A percentile compares a stretch with the other conserved stretches of the same genome.
phyloP scores from a whole-genome alignment of 2,329 filamentous ascomycete genomes.

The Chaetomiaceae sp. region DNA sequence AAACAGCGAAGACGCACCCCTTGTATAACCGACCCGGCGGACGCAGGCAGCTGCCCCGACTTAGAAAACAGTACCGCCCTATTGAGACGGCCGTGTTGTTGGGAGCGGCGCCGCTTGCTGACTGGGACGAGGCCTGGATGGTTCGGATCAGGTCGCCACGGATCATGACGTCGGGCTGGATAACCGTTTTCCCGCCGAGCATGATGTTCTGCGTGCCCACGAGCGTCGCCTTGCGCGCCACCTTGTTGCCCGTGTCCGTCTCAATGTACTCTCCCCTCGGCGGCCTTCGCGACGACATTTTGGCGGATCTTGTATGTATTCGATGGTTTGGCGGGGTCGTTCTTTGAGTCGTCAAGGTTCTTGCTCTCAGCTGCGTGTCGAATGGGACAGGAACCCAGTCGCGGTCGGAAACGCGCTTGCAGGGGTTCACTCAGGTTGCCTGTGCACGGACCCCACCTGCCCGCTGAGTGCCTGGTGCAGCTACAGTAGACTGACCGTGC shows the following conservation, averaged over 20 bases:
- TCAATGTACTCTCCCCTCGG: conserved; percentile 94
- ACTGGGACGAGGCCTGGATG: conserved; percentile 40
- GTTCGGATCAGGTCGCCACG: conserved; percentile 77
- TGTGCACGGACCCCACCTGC: too few species aligned
- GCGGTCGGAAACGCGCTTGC: too few species aligned
- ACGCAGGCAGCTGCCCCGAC: conserved; percentile 69
- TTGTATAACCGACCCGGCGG: conserved; percentile 81
- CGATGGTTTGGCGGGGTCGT: neutral
- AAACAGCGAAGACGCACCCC: conserved; percentile 44
- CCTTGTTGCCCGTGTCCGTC: conserved; percentile 98
- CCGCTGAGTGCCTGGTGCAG: too few species aligned
- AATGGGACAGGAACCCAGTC: too few species aligned
- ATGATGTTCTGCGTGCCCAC: conserved; percentile 98
- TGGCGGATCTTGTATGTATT: conserved; percentile 23
- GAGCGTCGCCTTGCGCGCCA: conserved; percentile 84
- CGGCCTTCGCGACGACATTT: conserved; percentile 74
- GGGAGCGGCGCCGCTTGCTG: conserved; percentile 38
- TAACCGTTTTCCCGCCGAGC: conserved; percentile 90
- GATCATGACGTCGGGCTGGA: conserved; percentile 91
- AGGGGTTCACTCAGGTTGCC: too few species aligned
- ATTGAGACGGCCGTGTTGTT: conserved; percentile 73
- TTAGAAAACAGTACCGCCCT: conserved; percentile 87
- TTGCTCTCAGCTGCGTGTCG: neutral
- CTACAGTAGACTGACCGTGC: too few species aligned
- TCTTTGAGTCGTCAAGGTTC: neutral